Conservation (phyloP, 139 green algal species). For the Tetradesmus obliquus region DNA sequence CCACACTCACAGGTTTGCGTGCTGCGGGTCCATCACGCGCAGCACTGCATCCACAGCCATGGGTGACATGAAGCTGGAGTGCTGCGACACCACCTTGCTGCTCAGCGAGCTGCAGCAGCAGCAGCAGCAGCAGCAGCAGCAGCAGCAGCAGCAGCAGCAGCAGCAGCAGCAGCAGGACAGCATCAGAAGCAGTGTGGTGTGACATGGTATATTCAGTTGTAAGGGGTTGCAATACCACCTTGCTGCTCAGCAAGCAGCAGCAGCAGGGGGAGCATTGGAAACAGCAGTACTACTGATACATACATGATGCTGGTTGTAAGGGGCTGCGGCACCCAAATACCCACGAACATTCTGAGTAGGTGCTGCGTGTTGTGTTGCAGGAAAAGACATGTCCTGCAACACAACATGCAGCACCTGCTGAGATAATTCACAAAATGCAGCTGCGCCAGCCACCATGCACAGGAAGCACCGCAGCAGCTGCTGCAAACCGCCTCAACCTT, state of each 20-base stretch:
- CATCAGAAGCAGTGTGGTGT: background rate
- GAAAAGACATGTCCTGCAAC: no score
- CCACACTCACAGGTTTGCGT: conserved; percentile 71
- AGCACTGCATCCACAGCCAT: conserved; percentile 98
- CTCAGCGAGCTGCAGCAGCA: conserved; percentile 76
- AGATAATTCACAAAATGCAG: no score
- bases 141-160: background rate
- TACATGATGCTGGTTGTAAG: no score
- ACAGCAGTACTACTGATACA: no score
- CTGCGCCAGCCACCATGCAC: background rate
- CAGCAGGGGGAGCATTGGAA: no score
- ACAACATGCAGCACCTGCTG: no score
- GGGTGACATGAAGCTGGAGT: conserved; percentile 93
- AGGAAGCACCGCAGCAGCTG: background rate
- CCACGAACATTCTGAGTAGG: no score
- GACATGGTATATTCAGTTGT: no score
- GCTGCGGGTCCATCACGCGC: conserved; percentile 82
- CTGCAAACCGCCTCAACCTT: background rate
- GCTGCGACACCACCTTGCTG: conserved; percentile 97
- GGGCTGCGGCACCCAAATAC: no score
- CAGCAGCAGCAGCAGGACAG: background rate
- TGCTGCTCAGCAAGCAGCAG: no score
- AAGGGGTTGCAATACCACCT: no score
- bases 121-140: background rate
- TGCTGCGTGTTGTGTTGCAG: no score